Evolutionary conservation across 164 flowering plant genomes (phyloP).

Genomic region (Amborella trichopoda): DNA sequence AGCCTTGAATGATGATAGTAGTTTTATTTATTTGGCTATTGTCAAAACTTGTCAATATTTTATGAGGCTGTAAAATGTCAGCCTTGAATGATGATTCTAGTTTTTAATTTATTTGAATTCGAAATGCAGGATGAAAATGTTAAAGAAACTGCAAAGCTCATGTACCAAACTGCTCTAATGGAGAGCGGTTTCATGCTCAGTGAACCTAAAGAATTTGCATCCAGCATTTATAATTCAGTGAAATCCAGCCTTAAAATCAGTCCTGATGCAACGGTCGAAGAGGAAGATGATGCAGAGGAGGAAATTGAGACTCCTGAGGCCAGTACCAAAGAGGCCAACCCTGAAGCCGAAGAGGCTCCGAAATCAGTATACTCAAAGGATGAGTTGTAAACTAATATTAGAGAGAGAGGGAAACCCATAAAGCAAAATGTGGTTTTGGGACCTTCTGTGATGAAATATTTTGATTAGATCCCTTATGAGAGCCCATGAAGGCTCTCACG

Average conservation of each 20-base stretch:
- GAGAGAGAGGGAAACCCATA: no score
- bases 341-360: constrained; percentile 8
- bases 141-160: constrained; percentile 68
- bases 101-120: no score
- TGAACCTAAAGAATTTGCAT: constrained; percentile 86
- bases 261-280: constrained; percentile 69
- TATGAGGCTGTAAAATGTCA: no score
- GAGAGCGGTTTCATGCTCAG: constrained; percentile 74
- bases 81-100: no score
- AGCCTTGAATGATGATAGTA: no score
- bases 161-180: constrained; percentile 91
- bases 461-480: no score
- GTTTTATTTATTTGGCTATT: no score
- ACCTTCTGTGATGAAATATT: no score
- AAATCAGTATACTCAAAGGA: constrained; percentile 5
- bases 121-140: constrained; percentile 52
- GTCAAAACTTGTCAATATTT: no score
- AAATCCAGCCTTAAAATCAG: constrained; percentile 63
- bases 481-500: no score
- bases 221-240: constrained; percentile 63
- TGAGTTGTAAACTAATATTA: constrained; percentile 48
- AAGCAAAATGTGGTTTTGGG: no score
- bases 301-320: constrained; percentile 19
- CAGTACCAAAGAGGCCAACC: constrained; percentile 15
- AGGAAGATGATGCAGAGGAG: constrained; percentile 60